These are phyloP conservation scores for Phytophthora sp. DNA, from an alignment of 352 stramenopile species.

Conservation along the genomic window DNA sequence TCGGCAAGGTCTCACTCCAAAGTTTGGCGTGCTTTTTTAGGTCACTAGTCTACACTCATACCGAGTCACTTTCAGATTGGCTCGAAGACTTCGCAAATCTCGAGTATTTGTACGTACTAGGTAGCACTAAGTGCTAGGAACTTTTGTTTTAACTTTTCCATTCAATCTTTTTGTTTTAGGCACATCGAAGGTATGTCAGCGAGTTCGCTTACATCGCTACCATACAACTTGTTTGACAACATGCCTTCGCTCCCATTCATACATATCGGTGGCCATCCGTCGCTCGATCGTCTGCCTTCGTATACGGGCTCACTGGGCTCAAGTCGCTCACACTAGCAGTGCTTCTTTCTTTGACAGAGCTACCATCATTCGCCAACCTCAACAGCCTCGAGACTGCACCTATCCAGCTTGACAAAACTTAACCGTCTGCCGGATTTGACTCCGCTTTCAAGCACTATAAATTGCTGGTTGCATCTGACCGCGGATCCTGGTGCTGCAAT, in stretches of 20 bases:
- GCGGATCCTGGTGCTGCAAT: conserved; percentile 24
- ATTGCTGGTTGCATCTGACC: neutral
- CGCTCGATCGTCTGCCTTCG: conserved; percentile 10
- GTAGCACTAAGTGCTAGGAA: neutral
- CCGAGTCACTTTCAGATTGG: conserved; percentile 23
- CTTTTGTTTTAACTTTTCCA: neutral
- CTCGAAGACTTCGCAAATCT: conserved; percentile 29
- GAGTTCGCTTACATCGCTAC: neutral
- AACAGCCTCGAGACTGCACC: conserved; percentile 13
- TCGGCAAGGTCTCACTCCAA: neutral
- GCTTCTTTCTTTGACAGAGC: neutral
- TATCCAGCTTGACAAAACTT: neutral
- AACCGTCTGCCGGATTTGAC: conserved; percentile 14
- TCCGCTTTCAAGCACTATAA: conserved; percentile 2
- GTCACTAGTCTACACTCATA: conserved; percentile 41
- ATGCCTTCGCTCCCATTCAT: conserved; percentile 38
- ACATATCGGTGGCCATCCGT: conserved; percentile 16
- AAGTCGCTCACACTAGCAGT: conserved; percentile 23
- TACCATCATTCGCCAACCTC: conserved; percentile 14
- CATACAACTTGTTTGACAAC: conserved; percentile 26
- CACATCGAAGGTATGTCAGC: conserved; percentile 7
- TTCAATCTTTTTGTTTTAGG: neutral
- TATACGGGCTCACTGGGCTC: conserved; percentile 27
- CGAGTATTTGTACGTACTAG: conserved; percentile 38
- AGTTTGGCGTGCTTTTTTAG: neutral